Evolutionary conservation across 305 asterid species (phyloP).

Genomic region (Rubia balearica): DNA sequence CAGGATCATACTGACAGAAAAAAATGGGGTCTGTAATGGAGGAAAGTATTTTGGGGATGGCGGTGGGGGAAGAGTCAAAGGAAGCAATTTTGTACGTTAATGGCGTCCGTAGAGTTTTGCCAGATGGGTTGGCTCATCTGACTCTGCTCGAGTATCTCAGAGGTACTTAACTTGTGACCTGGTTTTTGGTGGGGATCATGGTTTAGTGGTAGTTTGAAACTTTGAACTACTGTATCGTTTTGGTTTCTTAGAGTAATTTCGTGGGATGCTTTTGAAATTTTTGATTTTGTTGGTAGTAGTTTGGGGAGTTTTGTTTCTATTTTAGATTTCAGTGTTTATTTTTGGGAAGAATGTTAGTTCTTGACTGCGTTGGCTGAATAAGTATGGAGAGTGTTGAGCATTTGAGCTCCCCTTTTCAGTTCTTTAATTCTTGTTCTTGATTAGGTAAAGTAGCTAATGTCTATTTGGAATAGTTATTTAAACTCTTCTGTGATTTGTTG

Average conservation of each 20-base stretch:
- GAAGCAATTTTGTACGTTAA: slow-evolving; percentile 80
- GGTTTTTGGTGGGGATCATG: no score
- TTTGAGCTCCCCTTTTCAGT: neutral
- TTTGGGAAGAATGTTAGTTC: neutral
- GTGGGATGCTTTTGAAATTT: neutral
- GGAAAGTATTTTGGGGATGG: slow-evolving; percentile 27
- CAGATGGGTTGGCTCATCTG: slow-evolving; percentile 79
- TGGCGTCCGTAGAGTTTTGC: slow-evolving; percentile 80
- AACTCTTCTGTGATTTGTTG: neutral
- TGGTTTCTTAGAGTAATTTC: no score
- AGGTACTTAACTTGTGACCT: slow-evolving; percentile 38
- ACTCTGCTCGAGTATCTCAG: slow-evolving; percentile 94
- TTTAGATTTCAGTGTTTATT: neutral
- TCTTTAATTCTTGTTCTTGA: neutral
- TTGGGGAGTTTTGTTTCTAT: neutral
- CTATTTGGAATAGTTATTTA: neutral
- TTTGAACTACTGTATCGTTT: no score
- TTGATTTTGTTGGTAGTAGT: neutral
- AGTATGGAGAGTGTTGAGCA: neutral
- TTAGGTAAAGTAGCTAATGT: neutral
- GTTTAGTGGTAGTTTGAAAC: no score
- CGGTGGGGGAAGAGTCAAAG: slow-evolving; percentile 25
- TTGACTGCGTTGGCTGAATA: neutral
- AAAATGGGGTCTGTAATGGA: slow-evolving; percentile 59
- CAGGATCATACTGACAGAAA: neutral